Base-by-base conservation (phyloP, 352 stramenopile species). In the Globisporangium parvum region DNA sequence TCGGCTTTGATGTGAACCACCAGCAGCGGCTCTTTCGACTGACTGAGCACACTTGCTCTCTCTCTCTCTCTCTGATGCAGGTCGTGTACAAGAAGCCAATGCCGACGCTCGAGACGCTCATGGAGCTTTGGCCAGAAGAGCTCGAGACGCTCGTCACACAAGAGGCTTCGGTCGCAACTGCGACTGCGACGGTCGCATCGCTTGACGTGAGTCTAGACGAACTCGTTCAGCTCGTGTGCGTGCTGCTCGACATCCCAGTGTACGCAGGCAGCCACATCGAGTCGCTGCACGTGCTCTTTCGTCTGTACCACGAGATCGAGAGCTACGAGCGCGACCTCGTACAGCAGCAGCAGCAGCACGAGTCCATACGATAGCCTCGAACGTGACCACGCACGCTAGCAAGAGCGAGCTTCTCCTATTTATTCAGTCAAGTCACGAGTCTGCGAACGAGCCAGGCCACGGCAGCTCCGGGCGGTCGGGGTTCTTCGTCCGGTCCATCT, bases 221-320 rank as follows among this genome's bases (percentile, higher is more conserved):
- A 20, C 81, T 96, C 56, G 66, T 79, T 23, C 65, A 77, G 37
- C 67, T 97, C 23, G 71, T 96, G 23, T 98, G 93, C 57, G 84
- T 77, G 3, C 48, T 98, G 20, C 61, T 98, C 35, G 95, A 97
- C 61, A 96, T 98, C 40, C 94, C 95, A 8, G 86, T 98, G 23
- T 85, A 96, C 65, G 62, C 75, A 52, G 65, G 64, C 1, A 73
- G 80, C n/a, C 63, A 88, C 24, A 61, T 97, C 51, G 78, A 98
- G 60, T 93, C 83, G 40, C 72, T 98, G 26, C 92, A 98, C 71
- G 56, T 94, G 3, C 67, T 98, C 21, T 98, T 98, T 44, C 91
- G 81, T 9, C 62, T 97, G 26, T 98, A 91, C 59, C 57, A 77
- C 50, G 85, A 95, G 62, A 88, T 93, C 20, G 55, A 78, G 33